These are phyloP conservation scores for Arabis alpina DNA, from an alignment of 345 rosid species.

Conservation along the genomic window DNA sequence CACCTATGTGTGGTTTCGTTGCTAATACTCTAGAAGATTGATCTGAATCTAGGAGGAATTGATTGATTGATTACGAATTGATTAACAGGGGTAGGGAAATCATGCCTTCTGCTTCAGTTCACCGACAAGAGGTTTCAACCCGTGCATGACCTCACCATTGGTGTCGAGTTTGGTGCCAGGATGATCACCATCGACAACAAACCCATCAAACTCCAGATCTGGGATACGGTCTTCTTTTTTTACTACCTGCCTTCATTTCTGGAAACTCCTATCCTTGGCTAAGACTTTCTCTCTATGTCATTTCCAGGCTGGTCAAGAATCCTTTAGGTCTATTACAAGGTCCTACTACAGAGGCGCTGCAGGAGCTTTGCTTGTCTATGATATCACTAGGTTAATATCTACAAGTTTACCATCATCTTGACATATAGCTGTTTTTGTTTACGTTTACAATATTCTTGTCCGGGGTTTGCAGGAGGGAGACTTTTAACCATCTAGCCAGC, in stretches of 20 bases:
- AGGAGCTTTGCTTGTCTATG: conserved; percentile 98
- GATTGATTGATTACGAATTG: conserved; percentile 11
- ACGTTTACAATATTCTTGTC: no score
- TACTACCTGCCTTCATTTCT: no score
- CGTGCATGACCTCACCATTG: conserved; percentile 93
- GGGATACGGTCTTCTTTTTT: conserved; percentile 55
- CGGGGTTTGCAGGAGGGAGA: conserved; percentile 91
- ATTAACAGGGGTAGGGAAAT: conserved; percentile 85
- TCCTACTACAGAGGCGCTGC: conserved; percentile 98
- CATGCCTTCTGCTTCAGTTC: conserved; percentile 95
- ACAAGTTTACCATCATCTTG: conserved; percentile 12
- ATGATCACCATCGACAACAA: conserved; percentile 95
- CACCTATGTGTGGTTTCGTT: conserved; percentile 9
- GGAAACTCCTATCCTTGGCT: background rate
- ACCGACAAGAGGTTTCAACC: conserved; percentile 99
- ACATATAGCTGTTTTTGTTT: background rate
- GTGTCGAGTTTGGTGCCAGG: conserved; percentile 94
- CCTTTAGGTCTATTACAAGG: conserved; percentile 96
- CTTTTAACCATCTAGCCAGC: conserved; percentile 92
- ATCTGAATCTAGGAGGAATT: background rate
- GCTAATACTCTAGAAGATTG: background rate
- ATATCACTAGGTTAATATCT: conserved; percentile 70
- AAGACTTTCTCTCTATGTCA: background rate
- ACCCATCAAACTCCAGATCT: conserved; percentile 95
- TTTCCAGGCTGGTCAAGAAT: conserved; percentile 95